A percentile compares a stretch with the other conserved stretches of the same genome.
Conservation (phyloP, 306 rosid species). For the Adenanthera pavonina region DNA sequence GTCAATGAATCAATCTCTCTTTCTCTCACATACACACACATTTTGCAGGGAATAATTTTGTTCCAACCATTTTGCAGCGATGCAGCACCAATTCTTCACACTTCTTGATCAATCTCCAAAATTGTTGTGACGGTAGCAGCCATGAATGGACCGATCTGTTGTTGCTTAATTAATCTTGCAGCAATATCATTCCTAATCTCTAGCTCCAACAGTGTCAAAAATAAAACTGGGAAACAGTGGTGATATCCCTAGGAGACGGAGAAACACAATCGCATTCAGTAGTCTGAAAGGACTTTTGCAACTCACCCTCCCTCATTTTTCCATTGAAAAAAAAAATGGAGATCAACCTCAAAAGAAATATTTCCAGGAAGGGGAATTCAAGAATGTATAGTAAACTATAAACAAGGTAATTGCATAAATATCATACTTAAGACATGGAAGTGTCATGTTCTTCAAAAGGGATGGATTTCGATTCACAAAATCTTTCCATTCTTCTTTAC, state of each 20-base stretch:
- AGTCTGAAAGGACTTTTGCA: not conserved
- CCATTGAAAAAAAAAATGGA: not conserved
- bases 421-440: constrained; percentile 81
- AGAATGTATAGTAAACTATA: not conserved
- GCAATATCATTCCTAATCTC: constrained; percentile 19
- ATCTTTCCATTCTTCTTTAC: constrained; percentile 76
- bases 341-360: not conserved
- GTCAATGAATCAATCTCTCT: not conserved
- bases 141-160: not conserved
- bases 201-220: constrained; percentile 54
- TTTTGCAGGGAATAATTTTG: not conserved
- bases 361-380: not conserved
- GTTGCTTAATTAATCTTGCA: not conserved
- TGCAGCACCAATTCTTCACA: not conserved
- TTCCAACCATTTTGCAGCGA: not conserved
- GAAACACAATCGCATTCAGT: constrained; percentile 9
- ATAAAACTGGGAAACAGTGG: constrained; percentile 68
- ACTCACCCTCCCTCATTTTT: not conserved
- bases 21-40: not conserved
- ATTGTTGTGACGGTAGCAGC: not conserved
- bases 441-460: constrained; percentile 84
- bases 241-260: constrained; percentile 57
- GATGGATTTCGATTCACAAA: constrained; percentile 65
- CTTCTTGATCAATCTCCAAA: not conserved
- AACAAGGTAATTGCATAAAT: not conserved